phyloP scores from a whole-genome alignment of 208 protist species.

The Wallacemonas sp. region DNA sequence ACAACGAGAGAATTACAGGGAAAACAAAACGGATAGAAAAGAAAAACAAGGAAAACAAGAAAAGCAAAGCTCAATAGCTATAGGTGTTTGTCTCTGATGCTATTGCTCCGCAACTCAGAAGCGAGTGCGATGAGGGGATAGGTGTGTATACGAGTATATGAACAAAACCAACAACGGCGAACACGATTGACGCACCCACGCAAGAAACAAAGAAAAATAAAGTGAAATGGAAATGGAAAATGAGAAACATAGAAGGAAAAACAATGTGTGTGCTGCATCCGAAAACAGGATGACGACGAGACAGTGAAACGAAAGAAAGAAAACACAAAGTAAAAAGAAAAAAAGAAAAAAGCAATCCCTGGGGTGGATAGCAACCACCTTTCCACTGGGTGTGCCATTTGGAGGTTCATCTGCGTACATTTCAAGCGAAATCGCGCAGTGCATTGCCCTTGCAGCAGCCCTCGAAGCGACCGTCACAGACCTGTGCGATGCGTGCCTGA shows the following conservation, averaged over 20 bases:
- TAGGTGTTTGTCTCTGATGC: too few species aligned
- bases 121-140: too few species aligned
- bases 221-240: too few species aligned
- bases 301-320: background rate
- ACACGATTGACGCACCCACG: too few species aligned
- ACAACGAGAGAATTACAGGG: too few species aligned
- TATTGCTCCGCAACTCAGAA: too few species aligned
- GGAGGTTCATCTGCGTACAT: background rate
- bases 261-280: background rate
- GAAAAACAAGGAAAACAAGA: too few species aligned
- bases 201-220: background rate
- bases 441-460: conserved; percentile 36
- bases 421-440: conserved; percentile 29
- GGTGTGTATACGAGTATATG: too few species aligned
- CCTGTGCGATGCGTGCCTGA: conserved; percentile 26
- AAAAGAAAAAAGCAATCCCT: conserved; percentile 13
- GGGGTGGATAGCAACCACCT: conserved; percentile 3
- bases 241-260: conserved; percentile 1
- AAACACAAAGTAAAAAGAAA: conserved; percentile 22
- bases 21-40: too few species aligned
- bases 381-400: too few species aligned
- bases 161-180: too few species aligned
- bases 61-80: too few species aligned
- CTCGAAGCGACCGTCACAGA: conserved; percentile 33
- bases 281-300: conserved; percentile 5